Base-by-base conservation (phyloP, 2,329 filamentous ascomycete species). In the Trichoderma koningii region DNA sequence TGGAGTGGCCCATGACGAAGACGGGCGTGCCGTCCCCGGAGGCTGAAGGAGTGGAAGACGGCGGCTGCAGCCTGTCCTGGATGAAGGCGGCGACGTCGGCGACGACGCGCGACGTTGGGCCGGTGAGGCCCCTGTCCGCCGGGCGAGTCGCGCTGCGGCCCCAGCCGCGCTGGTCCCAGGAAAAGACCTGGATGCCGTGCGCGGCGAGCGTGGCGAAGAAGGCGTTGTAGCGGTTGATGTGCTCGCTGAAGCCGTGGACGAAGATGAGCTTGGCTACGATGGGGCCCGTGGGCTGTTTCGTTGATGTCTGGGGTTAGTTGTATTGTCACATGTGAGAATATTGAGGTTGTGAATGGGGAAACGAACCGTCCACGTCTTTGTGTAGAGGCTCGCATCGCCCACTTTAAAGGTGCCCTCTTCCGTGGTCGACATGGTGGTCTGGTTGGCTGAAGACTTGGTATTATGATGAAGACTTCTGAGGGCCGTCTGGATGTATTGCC, bases 121-220 rank as follows among this genome's bases (percentile, higher is more conserved):
- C 93, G 1, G 90, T 91, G 63, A 87, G 81, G 56, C 93, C 93
- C 70, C 81, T 83, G 67, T 94, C 84, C 14, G 84, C 77, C 23
- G 85, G 79, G 60, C 80, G 82, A 44, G 78, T 81, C 23, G 89
- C 90, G 62, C 87, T 90, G 64, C 86, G 87, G 67, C 93, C 93
- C 93, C 93, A 97, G 75, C 93, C 93, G 75, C 87, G 88, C 81
- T 97, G 93, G 76, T 97, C 93, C 75, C 93, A 91, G 67, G 86
- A 83, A 72, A 89, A 86, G 55, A 92, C 85, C 72, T 91, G 87
- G 71, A 97, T 93, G 67, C 90, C 91, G 62, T 83, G 83, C 12
- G 81, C 79, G 23, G 90, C 89, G 55, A 97, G 84, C 15, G 78
- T 80, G 6, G 87, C 83, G 78, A 95, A 94, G 72, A 97, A 84